Conservation (phyloP, 2,329 filamentous ascomycete species). For the Fusarium sp. region DNA sequence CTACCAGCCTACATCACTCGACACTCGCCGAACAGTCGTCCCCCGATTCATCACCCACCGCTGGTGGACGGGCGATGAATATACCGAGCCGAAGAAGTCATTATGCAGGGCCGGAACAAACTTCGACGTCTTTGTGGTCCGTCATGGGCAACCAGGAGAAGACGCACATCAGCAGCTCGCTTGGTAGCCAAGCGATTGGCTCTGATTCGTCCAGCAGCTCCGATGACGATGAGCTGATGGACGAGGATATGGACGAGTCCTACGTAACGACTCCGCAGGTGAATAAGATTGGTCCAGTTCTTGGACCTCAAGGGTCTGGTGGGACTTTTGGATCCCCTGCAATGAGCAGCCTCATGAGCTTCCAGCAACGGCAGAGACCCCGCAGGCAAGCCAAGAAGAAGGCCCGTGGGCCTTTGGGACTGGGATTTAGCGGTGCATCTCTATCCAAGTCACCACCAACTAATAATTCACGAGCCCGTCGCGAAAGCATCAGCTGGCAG, state of each 20-base stretch:
- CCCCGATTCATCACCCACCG: constrained; percentile 90
- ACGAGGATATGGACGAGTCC: constrained; percentile 82
- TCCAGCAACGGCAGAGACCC: constrained; percentile 81
- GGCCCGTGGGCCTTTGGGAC: constrained; percentile 61
- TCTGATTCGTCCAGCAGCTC: constrained; percentile 84
- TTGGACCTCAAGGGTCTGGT: constrained; percentile 63
- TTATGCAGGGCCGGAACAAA: constrained; percentile 69
- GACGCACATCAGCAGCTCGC: constrained; percentile 80
- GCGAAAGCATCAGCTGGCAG: constrained; percentile 91
- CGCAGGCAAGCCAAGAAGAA: constrained; percentile 75
- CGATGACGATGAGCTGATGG: constrained; percentile 77
- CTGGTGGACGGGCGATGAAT: constrained; percentile 75
- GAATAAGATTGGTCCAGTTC: constrained; percentile 67
- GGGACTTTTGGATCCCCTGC: constrained; percentile 78
- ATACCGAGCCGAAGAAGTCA: constrained; percentile 69
- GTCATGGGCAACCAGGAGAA: constrained; percentile 78
- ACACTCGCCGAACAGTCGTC: constrained; percentile 90
- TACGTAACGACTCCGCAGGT: constrained; percentile 88
- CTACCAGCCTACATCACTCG: constrained; percentile 94
- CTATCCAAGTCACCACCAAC: constrained; percentile 82
- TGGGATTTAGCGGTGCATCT: constrained; percentile 64
- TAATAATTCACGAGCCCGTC: constrained; percentile 67
- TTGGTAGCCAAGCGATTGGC: constrained; percentile 78
- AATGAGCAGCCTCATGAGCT: constrained; percentile 83
- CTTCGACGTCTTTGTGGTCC: constrained; percentile 79